phyloP scores from a whole-genome alignment of 1,284 basidiomycete genomes.

The Trichosporon coremiiforme region DNA sequence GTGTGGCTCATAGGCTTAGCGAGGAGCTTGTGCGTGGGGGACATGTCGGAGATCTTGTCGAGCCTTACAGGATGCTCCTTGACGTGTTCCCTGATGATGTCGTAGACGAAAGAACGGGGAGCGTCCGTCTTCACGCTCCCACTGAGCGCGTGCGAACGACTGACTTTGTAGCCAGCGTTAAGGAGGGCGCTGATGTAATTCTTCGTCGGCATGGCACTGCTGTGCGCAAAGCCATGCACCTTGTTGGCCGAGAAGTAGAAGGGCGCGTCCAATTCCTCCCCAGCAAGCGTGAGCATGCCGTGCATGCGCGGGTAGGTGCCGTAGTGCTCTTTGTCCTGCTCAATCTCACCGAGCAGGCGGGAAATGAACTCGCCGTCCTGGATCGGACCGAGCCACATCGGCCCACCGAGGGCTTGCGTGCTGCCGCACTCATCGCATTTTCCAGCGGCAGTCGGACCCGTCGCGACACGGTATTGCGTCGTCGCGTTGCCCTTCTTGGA shows the following conservation, averaged over 20 bases:
- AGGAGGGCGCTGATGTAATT: conserved; percentile 83
- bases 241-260: conserved; percentile 92
- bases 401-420: conserved; percentile 71
- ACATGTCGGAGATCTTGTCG: conserved; percentile 72
- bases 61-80: conserved; percentile 74
- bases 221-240: conserved; percentile 65
- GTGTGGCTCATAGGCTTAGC: conserved; percentile 67
- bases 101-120: conserved; percentile 70
- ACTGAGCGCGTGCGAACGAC: conserved; percentile 82
- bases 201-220: conserved; percentile 61
- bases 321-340: conserved; percentile 64
- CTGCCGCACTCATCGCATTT: conserved; percentile 78
- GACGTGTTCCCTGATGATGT: conserved; percentile 81
- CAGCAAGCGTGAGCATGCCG: conserved; percentile 90
- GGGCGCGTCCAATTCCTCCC: conserved; percentile 77
- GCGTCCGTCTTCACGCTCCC: conserved; percentile 93
- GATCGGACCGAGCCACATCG: conserved; percentile 92
- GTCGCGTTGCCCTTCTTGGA: conserved; percentile 60
- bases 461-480: conserved; percentile 69
- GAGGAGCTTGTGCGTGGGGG: conserved; percentile 68
- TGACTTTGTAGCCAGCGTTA: conserved; percentile 79
- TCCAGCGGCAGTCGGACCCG: conserved; percentile 65
- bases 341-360: conserved; percentile 73
- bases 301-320: conserved; percentile 83
- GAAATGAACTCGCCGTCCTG: conserved; percentile 76